Evolutionary conservation across 495 filamentous ascomycete species (phyloP).

Genomic region (Xylaria flabelliformis): DNA sequence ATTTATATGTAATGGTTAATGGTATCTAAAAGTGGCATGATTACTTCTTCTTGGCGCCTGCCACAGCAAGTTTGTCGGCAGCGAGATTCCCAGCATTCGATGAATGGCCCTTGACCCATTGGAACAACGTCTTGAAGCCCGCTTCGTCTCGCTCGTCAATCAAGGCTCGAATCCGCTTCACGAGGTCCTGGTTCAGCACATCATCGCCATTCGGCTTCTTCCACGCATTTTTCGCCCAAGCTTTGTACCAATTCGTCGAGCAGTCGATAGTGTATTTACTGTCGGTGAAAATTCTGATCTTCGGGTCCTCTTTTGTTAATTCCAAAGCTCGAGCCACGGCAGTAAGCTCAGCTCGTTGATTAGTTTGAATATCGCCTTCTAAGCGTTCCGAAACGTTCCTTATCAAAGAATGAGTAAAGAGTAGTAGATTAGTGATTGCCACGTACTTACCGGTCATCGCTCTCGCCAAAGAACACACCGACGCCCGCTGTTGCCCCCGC

Average conservation of each 20-base stretch:
- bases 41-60: constrained; percentile 45
- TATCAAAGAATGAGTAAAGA: constrained; percentile 38
- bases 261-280: constrained; percentile 89
- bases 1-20: neutral
- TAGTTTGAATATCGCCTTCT: constrained; percentile 77
- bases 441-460: constrained; percentile 67
- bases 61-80: constrained; percentile 81
- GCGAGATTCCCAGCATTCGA: constrained; percentile 73
- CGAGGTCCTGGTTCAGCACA: constrained; percentile 86
- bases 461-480: constrained; percentile 85
- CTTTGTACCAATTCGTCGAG: constrained; percentile 81
- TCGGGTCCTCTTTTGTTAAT: constrained; percentile 62
- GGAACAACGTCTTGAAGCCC: constrained; percentile 70
- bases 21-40: neutral
- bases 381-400: constrained; percentile 89
- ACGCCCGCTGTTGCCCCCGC: constrained; percentile 76
- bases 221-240: constrained; percentile 85
- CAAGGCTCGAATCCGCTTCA: constrained; percentile 71
- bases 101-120: constrained; percentile 88
- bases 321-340: constrained; percentile 86
- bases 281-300: constrained; percentile 72
- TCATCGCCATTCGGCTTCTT: constrained; percentile 67
- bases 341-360: constrained; percentile 92
- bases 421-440: neutral
- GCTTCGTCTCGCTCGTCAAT: constrained; percentile 72